Evolutionary conservation across 768 basidiomycete genomes (phyloP).

Genomic region (Lyophyllum decastes): DNA sequence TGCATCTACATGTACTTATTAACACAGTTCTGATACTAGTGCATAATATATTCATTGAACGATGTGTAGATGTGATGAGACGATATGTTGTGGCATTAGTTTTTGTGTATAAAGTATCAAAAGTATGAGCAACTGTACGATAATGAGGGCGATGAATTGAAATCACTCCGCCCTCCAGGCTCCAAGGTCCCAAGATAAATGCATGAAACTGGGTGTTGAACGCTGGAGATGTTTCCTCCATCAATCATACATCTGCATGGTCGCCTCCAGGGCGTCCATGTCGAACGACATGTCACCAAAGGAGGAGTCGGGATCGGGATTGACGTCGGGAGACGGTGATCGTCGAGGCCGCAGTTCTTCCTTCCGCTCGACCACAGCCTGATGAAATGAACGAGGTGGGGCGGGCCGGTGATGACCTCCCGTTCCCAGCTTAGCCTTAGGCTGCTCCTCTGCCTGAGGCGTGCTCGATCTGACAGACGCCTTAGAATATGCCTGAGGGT

Average conservation of each 20-base stretch:
- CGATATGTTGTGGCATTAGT: not conserved
- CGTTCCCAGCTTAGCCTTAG: not conserved
- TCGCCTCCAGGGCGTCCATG: conserved; percentile 27
- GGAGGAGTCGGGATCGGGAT: conserved; percentile 23
- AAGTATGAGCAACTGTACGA: too few relatives aligned
- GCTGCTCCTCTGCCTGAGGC: not conserved
- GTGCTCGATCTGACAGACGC: not conserved
- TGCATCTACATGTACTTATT: not conserved
- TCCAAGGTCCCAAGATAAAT: too few relatives aligned
- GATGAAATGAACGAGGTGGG: not conserved
- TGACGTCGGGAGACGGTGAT: conserved; percentile 2
- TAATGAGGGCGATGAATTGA: too few relatives aligned
- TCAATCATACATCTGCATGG: conserved; percentile 29
- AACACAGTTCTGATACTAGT: not conserved
- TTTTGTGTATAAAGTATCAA: not conserved
- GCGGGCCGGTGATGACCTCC: not conserved
- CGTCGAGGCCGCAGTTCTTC: not conserved
- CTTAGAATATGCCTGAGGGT: not conserved
- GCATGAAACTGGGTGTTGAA: not conserved
- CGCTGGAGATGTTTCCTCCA: not conserved
- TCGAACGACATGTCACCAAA: conserved; percentile 28
- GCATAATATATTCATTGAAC: not conserved
- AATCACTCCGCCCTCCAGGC: not conserved
- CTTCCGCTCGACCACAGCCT: not conserved
- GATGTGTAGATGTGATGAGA: not conserved